These are phyloP conservation scores for Mycena chlorophos DNA, from an alignment of 768 basidiomycete species.

Conservation along the genomic window DNA sequence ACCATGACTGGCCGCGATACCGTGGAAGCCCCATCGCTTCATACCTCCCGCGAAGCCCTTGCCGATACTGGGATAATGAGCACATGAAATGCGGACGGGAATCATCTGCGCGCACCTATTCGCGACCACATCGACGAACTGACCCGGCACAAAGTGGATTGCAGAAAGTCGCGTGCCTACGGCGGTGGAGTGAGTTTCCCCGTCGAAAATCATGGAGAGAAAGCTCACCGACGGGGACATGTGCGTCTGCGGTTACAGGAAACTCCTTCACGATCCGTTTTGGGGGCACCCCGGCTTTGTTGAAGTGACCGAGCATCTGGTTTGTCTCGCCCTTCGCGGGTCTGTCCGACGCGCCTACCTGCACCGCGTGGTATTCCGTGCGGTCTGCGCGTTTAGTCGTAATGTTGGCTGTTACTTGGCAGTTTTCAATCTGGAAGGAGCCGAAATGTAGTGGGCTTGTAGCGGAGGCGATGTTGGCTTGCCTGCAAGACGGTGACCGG, in stretches of 20 bases:
- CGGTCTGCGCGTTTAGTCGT: slow-evolving; percentile 61
- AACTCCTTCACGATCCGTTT: slow-evolving; percentile 90
- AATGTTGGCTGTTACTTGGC: slow-evolving; percentile 85
- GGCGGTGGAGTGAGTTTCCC: neutral
- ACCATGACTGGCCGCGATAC: slow-evolving; percentile 92
- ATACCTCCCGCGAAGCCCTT: slow-evolving; percentile 97
- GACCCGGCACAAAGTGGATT: slow-evolving; percentile 95
- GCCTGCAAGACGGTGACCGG: slow-evolving; percentile 97
- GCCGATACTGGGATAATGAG: slow-evolving; percentile 64
- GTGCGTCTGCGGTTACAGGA: slow-evolving; percentile 82
- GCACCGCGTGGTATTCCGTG: slow-evolving; percentile 86
- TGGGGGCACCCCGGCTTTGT: slow-evolving; percentile 74
- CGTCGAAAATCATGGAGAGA: neutral
- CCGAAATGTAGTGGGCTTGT: slow-evolving; percentile 1
- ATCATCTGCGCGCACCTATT: slow-evolving; percentile 7
- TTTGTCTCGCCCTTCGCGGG: slow-evolving; percentile 69
- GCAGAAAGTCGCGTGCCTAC: slow-evolving; percentile 87
- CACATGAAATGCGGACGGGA: neutral
- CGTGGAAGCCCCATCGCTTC: slow-evolving; percentile 95
- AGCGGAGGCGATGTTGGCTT: slow-evolving; percentile 26
- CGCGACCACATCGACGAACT: slow-evolving; percentile 71
- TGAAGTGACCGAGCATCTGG: slow-evolving; percentile 89
- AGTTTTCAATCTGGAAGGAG: slow-evolving; percentile 69
- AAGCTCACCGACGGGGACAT: slow-evolving; percentile 80
- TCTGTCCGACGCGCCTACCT: slow-evolving; percentile 83